phyloP scores from a whole-genome alignment of 2,329 filamentous ascomycete species.

The Dryadomyces sulphureus region DNA sequence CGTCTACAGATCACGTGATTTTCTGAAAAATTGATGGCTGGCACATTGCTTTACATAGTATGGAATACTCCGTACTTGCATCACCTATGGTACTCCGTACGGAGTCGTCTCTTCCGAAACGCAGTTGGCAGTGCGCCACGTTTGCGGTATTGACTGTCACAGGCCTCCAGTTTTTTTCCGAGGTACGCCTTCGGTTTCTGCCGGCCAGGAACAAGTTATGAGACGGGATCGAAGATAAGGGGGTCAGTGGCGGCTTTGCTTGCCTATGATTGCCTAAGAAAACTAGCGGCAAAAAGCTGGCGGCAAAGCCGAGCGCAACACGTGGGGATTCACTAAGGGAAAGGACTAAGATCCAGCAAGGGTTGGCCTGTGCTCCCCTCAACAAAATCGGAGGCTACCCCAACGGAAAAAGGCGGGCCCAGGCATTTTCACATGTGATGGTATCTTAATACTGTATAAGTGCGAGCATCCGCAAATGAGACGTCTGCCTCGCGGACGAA shows the following conservation, averaged over 20 bases:
- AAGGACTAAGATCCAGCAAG: not conserved
- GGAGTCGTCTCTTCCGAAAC: too few relatives aligned
- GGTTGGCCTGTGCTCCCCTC: constrained; percentile 3
- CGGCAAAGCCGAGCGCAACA: not conserved
- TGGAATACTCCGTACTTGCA: not conserved
- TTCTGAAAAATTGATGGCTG: too few relatives aligned
- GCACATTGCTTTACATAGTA: too few relatives aligned
- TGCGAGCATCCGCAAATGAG: too few relatives aligned
- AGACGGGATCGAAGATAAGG: not conserved
- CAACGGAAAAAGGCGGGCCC: constrained; percentile 12
- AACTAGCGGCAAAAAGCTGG: not conserved
- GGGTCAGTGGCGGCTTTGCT: too few relatives aligned
- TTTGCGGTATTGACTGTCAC: not conserved
- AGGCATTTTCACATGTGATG: not conserved
- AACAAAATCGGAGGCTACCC: constrained; percentile 10
- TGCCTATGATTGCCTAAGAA: too few relatives aligned
- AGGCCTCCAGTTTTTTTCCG: not conserved
- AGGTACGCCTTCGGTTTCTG: not conserved
- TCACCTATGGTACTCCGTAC: too few relatives aligned
- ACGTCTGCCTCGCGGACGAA: too few relatives aligned
- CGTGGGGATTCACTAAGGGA: not conserved
- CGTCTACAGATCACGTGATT: too few relatives aligned
- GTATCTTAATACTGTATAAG: too few relatives aligned
- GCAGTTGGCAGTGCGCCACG: too few relatives aligned
- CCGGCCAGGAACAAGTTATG: not conserved